Evolutionary conservation across 495 filamentous ascomycete species (phyloP), one percentile per base, ranked within the genome.

Genomic region (Hypoxylon fragiforme): DNA sequence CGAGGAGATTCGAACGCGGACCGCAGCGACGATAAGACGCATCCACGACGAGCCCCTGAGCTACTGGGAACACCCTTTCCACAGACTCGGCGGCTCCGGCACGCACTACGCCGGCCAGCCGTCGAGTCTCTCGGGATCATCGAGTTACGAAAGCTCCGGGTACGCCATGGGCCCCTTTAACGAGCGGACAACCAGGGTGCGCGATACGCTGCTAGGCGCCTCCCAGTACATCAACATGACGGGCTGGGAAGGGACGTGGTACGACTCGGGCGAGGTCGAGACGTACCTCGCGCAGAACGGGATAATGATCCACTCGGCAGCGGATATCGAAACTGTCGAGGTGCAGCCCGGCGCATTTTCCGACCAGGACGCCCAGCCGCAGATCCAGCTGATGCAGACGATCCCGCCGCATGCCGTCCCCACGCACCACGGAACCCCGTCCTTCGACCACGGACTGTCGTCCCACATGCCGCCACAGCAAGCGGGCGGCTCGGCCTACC

Each of bases 241-340:
- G 6, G 81, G 79, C 0, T 77, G 84, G 63, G 75, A 82, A 31
- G 85, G 87, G 16, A 86, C 89, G 41, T 92, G 85, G 78, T 86
- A 87, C 56, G 86, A 91, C 56, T 75, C 85, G 3, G 74, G 82
- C 39, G 89, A 91, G 60, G 82, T 90, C 3, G 85, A 91, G 67
- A 73, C 81, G 7, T 90, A 85, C 65, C 76, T 92, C 13, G 69
- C 72, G 44, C 72, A 81, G 63, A 74, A 79, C 22, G 84, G 84
- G 0, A 72, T 88, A 13, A 60, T 70, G 13, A 80, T 87, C 26
- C 75, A 81, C 1, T 70, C 77, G 0, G 64, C 71, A 6, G 75
- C 77, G 3, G 81, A 77, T 34, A 80, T 70, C 64, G 75, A 79
- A 15, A 81, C 72, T 19, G 77, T 71, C 38, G 81, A 78, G 46